Evolutionary conservation across 1,284 basidiomycete genomes (phyloP), one percentile per base, ranked within the genome.

Genomic region (Pseudozyma sp.): DNA sequence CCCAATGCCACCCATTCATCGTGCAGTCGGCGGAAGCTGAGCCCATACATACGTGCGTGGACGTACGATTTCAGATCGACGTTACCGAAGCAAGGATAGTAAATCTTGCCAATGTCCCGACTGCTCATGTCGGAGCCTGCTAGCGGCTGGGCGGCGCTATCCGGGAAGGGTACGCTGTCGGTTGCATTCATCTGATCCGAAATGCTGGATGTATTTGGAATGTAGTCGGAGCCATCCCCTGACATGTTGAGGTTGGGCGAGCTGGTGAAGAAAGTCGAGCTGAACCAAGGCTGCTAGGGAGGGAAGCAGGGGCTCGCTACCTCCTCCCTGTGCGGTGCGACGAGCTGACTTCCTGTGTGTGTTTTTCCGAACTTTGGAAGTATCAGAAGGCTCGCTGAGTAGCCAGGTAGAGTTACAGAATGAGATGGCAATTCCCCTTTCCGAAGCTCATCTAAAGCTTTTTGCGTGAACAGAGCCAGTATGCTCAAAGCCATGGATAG

Each of bases 1-100:
- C 70, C 70, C 36, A 73, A 14, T 4, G 52, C 64, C 13, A 60
- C 54, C 70, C 70, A 73, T 53, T 73, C 70, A 35, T 73, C 70
- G 38, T 73, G 57, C 44, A 73, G 31, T 4, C 70, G 59, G 35
- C 54, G 55, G 43, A 73, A 73, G 60, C 65, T 60, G 25, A 73
- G 36, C 3, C 61, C 70, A 40, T 73, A 73, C 21, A 52, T 54
- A 21, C 70, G 70, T 3, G 60, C 70, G 10, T 63, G 50, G 21
- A 59, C 18, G 36, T 59, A 73, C n/a, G 64, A 31, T 39, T 60
- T 64, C 19, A 68, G 14, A 21, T 67, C 64, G 3, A 68, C 57
- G 5, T 68, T 68, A 5, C 70, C 64, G 8, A 51, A 62, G 57
- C 70, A 73, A 9, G 70, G 60, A 50, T 63, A 68, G 57, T 68